Base-by-base conservation (phyloP, 1,284 basidiomycete species). In the Cutaneotrichosporon mucoides region DNA sequence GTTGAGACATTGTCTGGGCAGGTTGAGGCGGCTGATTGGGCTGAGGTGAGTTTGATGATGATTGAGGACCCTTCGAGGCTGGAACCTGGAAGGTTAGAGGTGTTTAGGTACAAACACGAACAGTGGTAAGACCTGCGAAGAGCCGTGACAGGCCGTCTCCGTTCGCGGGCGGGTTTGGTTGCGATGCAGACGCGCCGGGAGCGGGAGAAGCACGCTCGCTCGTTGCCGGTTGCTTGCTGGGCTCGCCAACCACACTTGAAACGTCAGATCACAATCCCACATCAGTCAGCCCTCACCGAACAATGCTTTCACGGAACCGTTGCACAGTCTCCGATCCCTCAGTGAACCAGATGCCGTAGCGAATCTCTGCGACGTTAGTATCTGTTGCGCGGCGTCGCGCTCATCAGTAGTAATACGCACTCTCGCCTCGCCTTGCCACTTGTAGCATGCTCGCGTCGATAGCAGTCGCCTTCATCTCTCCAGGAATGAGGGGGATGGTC, bases 391-490 rank as follows among this genome's bases (percentile, higher is more conserved):
- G 24, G 24, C 24, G 24, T 24, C 24, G 24, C 34, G 8, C 34
- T 12, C 34, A 15, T 33, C 15, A 37, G 12, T 33, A 44, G 24
- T 24, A 24, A 12, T 43, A 70, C 75, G 48, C 64, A 75, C 75
- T 69, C 52, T 76, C 73, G 47, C 69, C 72, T 34, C 75, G 56
- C 44, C 73, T 56, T 10, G 71, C 70, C 11, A 76, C 67, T 60
- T 75, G 72, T 42, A 76, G 56, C 64, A 71, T 73, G 35, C 59
- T 66, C 36, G 66, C 59, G 56, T 71, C 70, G 34, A 72, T 65
- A 12, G 65, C 60, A 7, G 66, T 73, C 38, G 66, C 59, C 60
- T 72, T 73, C 70, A 76, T 75, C 57, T 76, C 73, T 33, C 73
- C 71, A 1, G 70, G 70, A 9, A 72, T 53, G 2, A 76, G 61